These are phyloP conservation scores for Elsinoe batatas DNA, from an alignment of 2,329 filamentous ascomycete genomes.

Conservation along the genomic window DNA sequence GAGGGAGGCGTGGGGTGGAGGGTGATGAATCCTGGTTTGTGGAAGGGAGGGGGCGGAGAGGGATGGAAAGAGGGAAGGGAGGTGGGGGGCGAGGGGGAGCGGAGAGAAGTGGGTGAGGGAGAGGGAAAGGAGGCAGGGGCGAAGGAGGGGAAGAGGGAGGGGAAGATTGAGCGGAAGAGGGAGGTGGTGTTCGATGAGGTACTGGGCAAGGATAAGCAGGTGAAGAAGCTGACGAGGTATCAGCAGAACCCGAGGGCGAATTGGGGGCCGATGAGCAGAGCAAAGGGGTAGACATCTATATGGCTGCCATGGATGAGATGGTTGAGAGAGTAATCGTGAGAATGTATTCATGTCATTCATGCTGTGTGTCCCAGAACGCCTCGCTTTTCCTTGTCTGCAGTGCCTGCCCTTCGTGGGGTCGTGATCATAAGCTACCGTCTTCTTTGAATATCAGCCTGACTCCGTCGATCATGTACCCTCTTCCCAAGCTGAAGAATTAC, in stretches of 20 bases:
- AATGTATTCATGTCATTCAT: background rate
- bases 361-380: background rate
- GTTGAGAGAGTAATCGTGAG: background rate
- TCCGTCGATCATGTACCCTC: no score
- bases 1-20: conserved; percentile 60
- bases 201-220: conserved; percentile 59
- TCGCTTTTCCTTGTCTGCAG: background rate
- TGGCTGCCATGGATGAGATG: background rate
- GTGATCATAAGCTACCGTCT: background rate
- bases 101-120: conserved; percentile 23
- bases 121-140: conserved; percentile 23
- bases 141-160: conserved; percentile 20
- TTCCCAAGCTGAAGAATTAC: no score
- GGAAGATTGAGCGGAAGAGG: conserved; percentile 13
- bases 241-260: conserved; percentile 84
- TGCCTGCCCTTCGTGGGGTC: background rate
- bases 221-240: conserved; percentile 68
- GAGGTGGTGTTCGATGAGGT: conserved; percentile 66
- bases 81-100: conserved; percentile 22
- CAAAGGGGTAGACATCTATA: conserved; percentile 26
- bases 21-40: conserved; percentile 40
- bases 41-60: conserved; percentile 18
- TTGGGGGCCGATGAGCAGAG: conserved; percentile 72
- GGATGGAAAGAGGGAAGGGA: background rate
- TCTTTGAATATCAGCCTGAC: no score